Conservation (phyloP, 2,329 filamentous ascomycete genomes). For the Phoma sp. region DNA sequence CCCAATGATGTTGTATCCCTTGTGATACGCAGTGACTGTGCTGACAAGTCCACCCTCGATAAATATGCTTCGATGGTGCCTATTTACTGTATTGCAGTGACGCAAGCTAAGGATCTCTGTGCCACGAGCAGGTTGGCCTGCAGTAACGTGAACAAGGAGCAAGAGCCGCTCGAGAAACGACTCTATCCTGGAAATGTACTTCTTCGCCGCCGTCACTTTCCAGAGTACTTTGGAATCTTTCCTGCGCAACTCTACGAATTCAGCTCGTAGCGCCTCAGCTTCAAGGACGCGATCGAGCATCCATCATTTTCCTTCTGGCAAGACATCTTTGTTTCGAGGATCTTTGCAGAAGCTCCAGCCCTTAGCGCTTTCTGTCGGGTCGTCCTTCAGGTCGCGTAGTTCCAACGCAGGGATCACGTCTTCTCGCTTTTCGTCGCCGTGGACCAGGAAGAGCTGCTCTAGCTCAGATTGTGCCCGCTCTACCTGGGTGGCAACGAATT, state of each 20-base stretch:
- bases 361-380: neutral
- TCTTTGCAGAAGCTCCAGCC: neutral
- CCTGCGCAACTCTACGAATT: neutral
- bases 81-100: neutral
- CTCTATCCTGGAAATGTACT: neutral
- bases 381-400: neutral
- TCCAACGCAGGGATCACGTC: neutral
- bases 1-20: neutral
- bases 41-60: neutral
- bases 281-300: neutral
- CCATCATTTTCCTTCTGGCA: neutral
- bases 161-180: neutral
- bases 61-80: neutral
- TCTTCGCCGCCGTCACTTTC: neutral
- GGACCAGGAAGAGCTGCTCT: neutral
- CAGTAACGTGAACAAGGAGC: neutral
- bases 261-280: neutral
- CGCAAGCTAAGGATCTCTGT: neutral
- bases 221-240: neutral
- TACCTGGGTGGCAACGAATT: neutral
- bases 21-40: neutral
- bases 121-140: neutral
- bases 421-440: neutral
- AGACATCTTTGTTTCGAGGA: neutral
- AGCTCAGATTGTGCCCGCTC: neutral